Conservation (phyloP, 202 grass and related monocot genomes). For the Hordeum pubiflorum region DNA sequence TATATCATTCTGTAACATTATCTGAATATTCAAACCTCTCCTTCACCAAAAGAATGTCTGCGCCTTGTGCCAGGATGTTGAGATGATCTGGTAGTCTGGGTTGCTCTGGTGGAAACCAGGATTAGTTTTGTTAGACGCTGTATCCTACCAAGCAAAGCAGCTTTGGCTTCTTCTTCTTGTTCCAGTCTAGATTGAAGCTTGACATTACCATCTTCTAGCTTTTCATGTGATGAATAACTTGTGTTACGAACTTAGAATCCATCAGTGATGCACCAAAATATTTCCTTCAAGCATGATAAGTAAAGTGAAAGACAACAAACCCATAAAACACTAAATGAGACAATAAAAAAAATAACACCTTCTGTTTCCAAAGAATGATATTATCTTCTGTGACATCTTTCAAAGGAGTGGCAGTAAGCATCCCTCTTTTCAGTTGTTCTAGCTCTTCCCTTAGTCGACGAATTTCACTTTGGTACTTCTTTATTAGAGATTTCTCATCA, state of each 20-base stretch:
- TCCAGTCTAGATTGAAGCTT: conserved; percentile 93
- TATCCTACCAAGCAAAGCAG: conserved; percentile 89
- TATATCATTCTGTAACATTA: neutral
- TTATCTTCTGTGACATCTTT: conserved; percentile 73
- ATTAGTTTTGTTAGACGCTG: conserved; percentile 97
- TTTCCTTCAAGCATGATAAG: neutral
- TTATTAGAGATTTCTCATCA: conserved; percentile 99
- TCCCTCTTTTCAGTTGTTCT: conserved; percentile 94
- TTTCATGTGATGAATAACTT: conserved; percentile 36
- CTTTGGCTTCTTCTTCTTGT: conserved; percentile 99
- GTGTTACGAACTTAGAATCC: conserved; percentile 20
- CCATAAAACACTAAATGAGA: neutral
- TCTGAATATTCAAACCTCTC: conserved; percentile 54
- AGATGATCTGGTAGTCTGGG: conserved; percentile 61
- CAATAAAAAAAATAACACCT: conserved; percentile 46
- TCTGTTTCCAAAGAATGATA: conserved; percentile 88
- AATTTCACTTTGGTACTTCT: conserved; percentile 99
- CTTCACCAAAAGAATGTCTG: conserved; percentile 99
- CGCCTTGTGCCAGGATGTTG: conserved; percentile 70
- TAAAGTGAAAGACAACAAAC: neutral
- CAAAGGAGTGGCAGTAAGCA: conserved; percentile 57
- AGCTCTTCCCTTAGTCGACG: conserved; percentile 83
- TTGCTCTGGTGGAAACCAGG: conserved; percentile 84
- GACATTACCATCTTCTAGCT: conserved; percentile 98
- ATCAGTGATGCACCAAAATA: neutral